These are phyloP conservation scores for Noccaea caerulescens DNA, from an alignment of 345 rosid genomes.

Conservation along the genomic window DNA sequence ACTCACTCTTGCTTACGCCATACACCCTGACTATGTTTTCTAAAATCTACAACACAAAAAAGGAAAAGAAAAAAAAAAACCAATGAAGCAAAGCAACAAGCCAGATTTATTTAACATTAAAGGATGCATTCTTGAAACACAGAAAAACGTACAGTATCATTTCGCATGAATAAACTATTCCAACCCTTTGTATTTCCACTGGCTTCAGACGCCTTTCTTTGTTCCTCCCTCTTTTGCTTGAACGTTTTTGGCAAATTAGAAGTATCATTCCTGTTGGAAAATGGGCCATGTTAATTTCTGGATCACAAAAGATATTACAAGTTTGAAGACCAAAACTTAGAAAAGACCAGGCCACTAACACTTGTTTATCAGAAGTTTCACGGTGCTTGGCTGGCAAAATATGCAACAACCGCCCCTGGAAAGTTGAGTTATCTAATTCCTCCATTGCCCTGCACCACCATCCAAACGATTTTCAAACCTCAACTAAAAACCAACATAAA, in stretches of 20 bases:
- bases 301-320: constrained; percentile 10
- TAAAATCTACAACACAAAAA: constrained; percentile 58
- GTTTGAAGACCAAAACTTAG: constrained; percentile 20
- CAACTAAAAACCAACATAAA: constrained; percentile 6
- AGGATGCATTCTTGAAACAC: constrained; percentile 22
- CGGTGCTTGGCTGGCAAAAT: constrained; percentile 75
- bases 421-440: constrained; percentile 73
- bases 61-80: background rate
- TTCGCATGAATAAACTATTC: constrained; percentile 93
- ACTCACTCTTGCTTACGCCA: constrained; percentile 90
- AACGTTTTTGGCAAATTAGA: constrained; percentile 58
- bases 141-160: constrained; percentile 70
- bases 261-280: constrained; percentile 44
- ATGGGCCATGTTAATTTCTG: constrained; percentile 13
- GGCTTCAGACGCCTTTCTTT: constrained; percentile 87
- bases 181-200: constrained; percentile 88
- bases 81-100: constrained; percentile 14
- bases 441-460: constrained; percentile 70
- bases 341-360: constrained; percentile 48
- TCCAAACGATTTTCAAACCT: constrained; percentile 17
- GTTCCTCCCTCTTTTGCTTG: constrained; percentile 78
- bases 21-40: constrained; percentile 82
- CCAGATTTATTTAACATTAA: constrained; percentile 10
- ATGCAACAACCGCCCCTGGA: constrained; percentile 94
- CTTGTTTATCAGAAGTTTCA: constrained; percentile 52